phyloP scores from a whole-genome alignment of 352 stramenopile species.

The Aphanomyces cochlioides region DNA sequence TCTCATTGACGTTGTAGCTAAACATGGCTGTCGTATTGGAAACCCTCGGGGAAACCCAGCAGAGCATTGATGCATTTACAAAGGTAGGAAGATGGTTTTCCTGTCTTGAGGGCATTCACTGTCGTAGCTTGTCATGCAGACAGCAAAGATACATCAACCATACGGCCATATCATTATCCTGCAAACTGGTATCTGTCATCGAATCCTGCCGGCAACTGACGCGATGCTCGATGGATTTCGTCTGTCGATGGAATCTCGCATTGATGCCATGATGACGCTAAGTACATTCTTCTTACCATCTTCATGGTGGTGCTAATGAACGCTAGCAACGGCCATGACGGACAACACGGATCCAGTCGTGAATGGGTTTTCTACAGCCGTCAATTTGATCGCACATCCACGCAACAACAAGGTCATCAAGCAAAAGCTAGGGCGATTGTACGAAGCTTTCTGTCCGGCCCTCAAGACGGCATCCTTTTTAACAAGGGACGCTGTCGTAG shows the following conservation, averaged over 20 bases:
- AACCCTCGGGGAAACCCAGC: constrained; percentile 50
- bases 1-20: constrained; percentile 38
- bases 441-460: neutral
- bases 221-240: constrained; percentile 36
- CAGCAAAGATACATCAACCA: neutral
- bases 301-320: neutral
- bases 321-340: neutral
- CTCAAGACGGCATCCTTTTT: neutral
- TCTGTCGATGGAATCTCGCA: neutral
- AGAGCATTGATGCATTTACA: constrained; percentile 53
- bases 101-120: neutral
- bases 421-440: neutral
- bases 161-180: constrained; percentile 36
- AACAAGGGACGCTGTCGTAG: neutral
- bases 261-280: neutral
- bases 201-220: constrained; percentile 58
- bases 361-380: neutral
- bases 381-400: neutral
- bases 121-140: constrained; percentile 37
- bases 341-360: constrained; percentile 3
- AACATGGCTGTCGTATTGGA: constrained; percentile 55
- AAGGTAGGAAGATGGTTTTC: constrained; percentile 35
- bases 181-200: constrained; percentile 59
- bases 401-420: constrained; percentile 26
- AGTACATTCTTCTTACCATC: neutral